phyloP scores from a whole-genome alignment of 129 eudicot genomes.

The Chrysanthemum seticuspe region DNA sequence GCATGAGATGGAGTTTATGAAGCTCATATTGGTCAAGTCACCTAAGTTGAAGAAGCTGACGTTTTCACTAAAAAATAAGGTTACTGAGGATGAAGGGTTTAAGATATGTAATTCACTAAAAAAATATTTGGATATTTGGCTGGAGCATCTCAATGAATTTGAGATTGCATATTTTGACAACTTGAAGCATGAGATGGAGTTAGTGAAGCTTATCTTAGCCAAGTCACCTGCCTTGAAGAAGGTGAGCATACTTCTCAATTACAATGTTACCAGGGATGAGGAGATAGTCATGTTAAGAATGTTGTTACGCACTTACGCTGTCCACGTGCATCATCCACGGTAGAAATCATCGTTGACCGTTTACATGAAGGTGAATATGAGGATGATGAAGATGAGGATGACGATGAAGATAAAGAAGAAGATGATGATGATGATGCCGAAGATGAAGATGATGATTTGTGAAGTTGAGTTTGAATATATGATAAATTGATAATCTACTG shows the following conservation, averaged over 20 bases:
- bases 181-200: neutral
- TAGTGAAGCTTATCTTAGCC: slow-evolving; percentile 13
- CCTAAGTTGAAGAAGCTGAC: neutral
- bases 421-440: too few relatives aligned
- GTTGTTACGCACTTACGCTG: too few relatives aligned
- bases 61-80: neutral
- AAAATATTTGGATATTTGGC: neutral
- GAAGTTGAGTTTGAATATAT: too few relatives aligned
- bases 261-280: neutral
- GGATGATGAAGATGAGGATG: too few relatives aligned
- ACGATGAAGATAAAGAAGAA: too few relatives aligned
- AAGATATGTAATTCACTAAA: neutral
- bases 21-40: neutral
- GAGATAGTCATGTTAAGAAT: neutral
- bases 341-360: neutral
- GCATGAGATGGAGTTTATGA: neutral
- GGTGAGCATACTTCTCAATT: neutral
- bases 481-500: too few relatives aligned
- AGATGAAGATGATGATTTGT: too few relatives aligned
- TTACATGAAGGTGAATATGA: too few relatives aligned
- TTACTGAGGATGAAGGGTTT: neutral
- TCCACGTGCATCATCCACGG: neutral
- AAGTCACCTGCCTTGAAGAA: slow-evolving; percentile 10
- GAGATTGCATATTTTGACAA: neutral
- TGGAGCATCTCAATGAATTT: neutral